Conservation (phyloP, 2,329 filamentous ascomycete species). For the Myriangium duriaei region DNA sequence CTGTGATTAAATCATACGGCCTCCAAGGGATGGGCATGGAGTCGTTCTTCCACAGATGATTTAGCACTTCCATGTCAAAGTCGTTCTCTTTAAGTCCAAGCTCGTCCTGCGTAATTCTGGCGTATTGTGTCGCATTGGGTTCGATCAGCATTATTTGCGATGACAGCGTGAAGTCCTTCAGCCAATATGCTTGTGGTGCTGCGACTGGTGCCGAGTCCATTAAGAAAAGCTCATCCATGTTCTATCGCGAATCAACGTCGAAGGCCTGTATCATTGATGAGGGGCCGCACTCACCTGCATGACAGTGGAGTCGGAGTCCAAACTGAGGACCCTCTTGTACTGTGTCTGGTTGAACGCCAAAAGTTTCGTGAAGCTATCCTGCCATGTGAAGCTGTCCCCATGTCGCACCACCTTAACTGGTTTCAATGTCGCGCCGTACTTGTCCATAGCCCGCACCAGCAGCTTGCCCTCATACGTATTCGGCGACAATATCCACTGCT, state of each 20-base stretch:
- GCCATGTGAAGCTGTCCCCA: constrained; percentile 37
- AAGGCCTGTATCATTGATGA: too few species aligned
- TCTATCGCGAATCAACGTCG: constrained; percentile 40
- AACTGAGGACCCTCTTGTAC: constrained; percentile 45
- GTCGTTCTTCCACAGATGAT: constrained; percentile 46
- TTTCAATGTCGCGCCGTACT: constrained; percentile 38
- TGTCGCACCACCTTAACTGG: constrained; percentile 29
- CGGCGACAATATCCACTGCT: constrained; percentile 20
- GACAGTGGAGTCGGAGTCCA: constrained; percentile 53
- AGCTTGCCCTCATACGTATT: constrained; percentile 11
- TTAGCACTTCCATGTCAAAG: constrained; percentile 53
- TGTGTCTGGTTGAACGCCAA: constrained; percentile 55
- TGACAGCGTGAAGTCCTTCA: constrained; percentile 29
- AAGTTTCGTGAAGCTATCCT: constrained; percentile 54
- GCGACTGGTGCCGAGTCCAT: constrained; percentile 48
- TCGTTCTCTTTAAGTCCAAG: constrained; percentile 19
- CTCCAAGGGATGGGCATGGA: constrained; percentile 54
- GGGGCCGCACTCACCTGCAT: too few species aligned
- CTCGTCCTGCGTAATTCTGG: constrained; percentile 9
- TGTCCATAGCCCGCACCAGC: constrained; percentile 28
- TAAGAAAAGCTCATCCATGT: constrained; percentile 60
- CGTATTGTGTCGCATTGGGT: constrained; percentile 12
- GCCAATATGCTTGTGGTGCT: constrained; percentile 63
- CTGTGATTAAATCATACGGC: constrained; percentile 47
- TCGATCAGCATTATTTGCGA: constrained; percentile 13